These are phyloP conservation scores for Onygenales sp. DNA, from an alignment of 2,329 filamentous ascomycete genomes.

Conservation along the genomic window DNA sequence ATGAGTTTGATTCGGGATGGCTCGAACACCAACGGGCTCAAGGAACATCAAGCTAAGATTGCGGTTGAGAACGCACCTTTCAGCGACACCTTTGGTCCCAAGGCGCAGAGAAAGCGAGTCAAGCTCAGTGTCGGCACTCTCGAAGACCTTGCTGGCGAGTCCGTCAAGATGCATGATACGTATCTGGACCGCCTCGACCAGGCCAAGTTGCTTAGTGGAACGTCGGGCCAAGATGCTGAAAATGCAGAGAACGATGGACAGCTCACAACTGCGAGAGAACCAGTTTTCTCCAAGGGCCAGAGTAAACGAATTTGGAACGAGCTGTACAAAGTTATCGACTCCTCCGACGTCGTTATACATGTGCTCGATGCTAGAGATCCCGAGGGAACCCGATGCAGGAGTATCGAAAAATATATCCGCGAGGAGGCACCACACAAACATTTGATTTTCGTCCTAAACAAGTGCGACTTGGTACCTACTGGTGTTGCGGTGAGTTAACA, in stretches of 20 bases:
- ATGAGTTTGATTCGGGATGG: slow-evolving; percentile 87
- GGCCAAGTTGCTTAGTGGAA: slow-evolving; percentile 64
- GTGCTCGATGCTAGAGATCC: slow-evolving; percentile 85
- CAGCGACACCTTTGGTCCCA: slow-evolving; percentile 81
- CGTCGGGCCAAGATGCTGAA: slow-evolving; percentile 48
- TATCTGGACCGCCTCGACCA: slow-evolving; percentile 77
- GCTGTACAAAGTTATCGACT: slow-evolving; percentile 89
- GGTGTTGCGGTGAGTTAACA: slow-evolving; percentile 77
- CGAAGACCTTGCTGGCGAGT: slow-evolving; percentile 69
- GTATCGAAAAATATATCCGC: slow-evolving; percentile 84
- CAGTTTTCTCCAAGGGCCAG: slow-evolving; percentile 90
- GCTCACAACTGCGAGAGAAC: slow-evolving; percentile 60
- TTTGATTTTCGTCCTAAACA: slow-evolving; percentile 80
- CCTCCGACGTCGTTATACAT: slow-evolving; percentile 92
- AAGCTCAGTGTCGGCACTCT: slow-evolving; percentile 79
- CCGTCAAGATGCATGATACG: slow-evolving; percentile 67
- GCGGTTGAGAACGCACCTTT: slow-evolving; percentile 81
- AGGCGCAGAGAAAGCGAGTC: slow-evolving; percentile 83
- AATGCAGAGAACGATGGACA: slow-evolving; percentile 38
- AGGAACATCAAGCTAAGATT: slow-evolving; percentile 91
- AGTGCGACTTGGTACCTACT: slow-evolving; percentile 87
- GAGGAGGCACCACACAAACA: slow-evolving; percentile 96
- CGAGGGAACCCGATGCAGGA: slow-evolving; percentile 77
- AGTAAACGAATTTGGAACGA: slow-evolving; percentile 97
- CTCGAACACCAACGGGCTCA: slow-evolving; percentile 68